phyloP scores from a whole-genome alignment of 139 green algal genomes.

The Coelastrella sp. region DNA sequence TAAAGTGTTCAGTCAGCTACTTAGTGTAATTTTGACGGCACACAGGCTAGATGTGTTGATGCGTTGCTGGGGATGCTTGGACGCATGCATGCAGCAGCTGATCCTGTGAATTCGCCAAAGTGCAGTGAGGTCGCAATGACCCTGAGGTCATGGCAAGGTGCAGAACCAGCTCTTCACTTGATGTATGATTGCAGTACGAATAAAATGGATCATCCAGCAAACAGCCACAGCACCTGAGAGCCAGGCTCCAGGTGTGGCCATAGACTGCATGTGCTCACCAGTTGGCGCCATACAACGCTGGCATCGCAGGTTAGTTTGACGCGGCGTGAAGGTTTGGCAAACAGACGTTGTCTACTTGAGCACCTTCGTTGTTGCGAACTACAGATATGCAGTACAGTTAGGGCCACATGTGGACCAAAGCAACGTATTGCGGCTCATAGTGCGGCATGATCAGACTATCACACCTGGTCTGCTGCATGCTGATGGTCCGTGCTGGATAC shows the following conservation, averaged over 20 bases:
- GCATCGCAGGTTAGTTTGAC: neutral
- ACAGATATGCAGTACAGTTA: neutral
- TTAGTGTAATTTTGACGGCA: no score
- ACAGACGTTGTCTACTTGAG: neutral
- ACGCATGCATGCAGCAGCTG: no score
- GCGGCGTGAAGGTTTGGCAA: neutral
- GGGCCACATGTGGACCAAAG: neutral
- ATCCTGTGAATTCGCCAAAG: no score
- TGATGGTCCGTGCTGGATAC: no score
- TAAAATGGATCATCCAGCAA: neutral
- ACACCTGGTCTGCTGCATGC: neutral
- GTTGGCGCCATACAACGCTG: slow-evolving; percentile 35
- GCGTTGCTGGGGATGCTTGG: no score
- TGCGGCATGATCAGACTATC: neutral
- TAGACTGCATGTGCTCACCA: slow-evolving; percentile 5
- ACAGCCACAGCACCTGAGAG: neutral
- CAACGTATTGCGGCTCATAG: no score
- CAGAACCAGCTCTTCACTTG: no score
- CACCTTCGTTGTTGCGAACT: neutral
- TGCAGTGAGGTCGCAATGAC: no score
- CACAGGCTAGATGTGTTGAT: no score
- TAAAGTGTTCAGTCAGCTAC: no score
- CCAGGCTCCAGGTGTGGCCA: neutral
- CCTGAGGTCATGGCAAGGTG: no score
- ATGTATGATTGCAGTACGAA: no score